Evolutionary conservation across 2,329 filamentous ascomycete species (phyloP).

Genomic region (Colletotrichum paranaense): DNA sequence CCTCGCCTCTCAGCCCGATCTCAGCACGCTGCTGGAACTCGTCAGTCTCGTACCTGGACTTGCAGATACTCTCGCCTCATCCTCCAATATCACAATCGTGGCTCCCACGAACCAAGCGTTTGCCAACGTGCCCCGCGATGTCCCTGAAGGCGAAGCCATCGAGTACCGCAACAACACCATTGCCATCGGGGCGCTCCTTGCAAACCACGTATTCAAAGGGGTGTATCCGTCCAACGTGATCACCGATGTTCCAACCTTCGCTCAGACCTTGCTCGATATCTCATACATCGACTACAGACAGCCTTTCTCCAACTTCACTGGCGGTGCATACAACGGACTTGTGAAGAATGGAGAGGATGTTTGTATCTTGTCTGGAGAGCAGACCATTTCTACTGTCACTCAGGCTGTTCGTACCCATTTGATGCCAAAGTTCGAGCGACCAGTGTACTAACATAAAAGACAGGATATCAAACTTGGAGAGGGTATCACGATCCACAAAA

Average conservation of each 20-base stretch:
- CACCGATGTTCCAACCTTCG: constrained; percentile 44
- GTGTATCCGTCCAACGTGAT: constrained; percentile 43
- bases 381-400: constrained; percentile 46
- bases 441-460: neutral
- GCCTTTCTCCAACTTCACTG: constrained; percentile 50
- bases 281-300: constrained; percentile 45
- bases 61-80: constrained; percentile 44
- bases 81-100: constrained; percentile 48
- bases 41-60: constrained; percentile 41
- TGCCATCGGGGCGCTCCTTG: constrained; percentile 45
- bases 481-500: constrained; percentile 44
- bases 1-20: constrained; percentile 39
- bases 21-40: constrained; percentile 40
- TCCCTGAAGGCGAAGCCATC: constrained; percentile 47
- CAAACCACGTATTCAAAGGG: constrained; percentile 47
- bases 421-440: neutral
- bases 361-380: constrained; percentile 47
- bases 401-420: constrained; percentile 40
- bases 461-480: constrained; percentile 45
- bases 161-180: constrained; percentile 43
- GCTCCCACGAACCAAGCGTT: constrained; percentile 51
- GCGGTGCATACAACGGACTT: constrained; percentile 49
- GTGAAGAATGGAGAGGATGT: constrained; percentile 45
- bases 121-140: constrained; percentile 43
- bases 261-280: constrained; percentile 43